Evolutionary conservation across 2,329 filamentous ascomycete genomes (phyloP).

Genomic region (Seiridium cupressi): DNA sequence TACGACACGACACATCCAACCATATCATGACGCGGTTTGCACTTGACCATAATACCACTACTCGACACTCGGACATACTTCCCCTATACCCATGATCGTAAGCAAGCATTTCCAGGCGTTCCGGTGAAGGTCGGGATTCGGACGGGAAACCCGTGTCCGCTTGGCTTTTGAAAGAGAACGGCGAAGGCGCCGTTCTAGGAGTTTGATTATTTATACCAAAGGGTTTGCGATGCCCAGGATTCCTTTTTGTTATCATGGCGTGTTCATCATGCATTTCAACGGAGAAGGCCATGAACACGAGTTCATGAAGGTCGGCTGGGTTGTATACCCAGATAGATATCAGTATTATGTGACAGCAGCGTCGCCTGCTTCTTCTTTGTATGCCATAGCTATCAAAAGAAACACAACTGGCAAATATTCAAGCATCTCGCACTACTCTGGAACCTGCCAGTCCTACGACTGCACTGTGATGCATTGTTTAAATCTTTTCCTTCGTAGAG

Average conservation of each 20-base stretch:
- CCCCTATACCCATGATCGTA: conserved; percentile 4
- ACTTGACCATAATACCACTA: neutral
- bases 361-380: conserved; percentile 7
- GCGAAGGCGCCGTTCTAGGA: conserved; percentile 16
- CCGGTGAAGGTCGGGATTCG: neutral
- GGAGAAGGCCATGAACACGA: neutral
- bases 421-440: neutral
- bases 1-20: neutral
- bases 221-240: neutral
- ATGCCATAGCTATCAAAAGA: neutral
- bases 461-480: too few species aligned
- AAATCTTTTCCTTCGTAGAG: too few species aligned
- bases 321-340: neutral
- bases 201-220: conserved; percentile 9
- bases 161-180: conserved; percentile 6
- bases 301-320: neutral
- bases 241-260: conserved; percentile 1
- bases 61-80: conserved; percentile 2
- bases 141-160: neutral
- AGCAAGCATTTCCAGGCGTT: conserved; percentile 30
- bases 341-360: neutral
- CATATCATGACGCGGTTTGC: neutral
- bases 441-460: too few species aligned
- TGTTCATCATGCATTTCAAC: neutral
- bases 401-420: neutral